Evolutionary conservation across 2,329 filamentous ascomycete species (phyloP).

Genomic region (Fusarium nematophilum): DNA sequence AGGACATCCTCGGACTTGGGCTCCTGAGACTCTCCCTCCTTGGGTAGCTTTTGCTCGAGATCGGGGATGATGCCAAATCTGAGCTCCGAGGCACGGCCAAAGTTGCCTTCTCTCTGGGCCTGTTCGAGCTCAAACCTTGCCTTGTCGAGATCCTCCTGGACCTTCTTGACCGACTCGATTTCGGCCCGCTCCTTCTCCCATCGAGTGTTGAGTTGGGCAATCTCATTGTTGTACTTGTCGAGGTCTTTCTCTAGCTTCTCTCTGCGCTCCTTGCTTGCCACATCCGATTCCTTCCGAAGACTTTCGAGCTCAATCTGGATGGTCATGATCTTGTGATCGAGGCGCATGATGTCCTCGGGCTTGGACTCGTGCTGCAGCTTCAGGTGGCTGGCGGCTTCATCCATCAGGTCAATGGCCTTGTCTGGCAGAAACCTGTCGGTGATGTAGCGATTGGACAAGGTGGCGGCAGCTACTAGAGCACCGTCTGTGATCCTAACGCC

Average conservation of each 20-base stretch:
- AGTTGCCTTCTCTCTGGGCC: conserved; percentile 88
- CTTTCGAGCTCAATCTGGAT: conserved; percentile 98
- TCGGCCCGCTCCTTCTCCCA: conserved; percentile 93
- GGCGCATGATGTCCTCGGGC: conserved; percentile 90
- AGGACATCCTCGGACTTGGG: conserved; percentile 64
- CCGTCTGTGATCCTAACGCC: conserved; percentile 95
- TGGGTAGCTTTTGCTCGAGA: conserved; percentile 82
- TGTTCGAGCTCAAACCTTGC: conserved; percentile 87
- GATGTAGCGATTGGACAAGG: conserved; percentile 94
- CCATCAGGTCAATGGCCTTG: conserved; percentile 96
- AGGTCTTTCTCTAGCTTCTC: conserved; percentile 86
- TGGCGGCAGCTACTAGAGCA: conserved; percentile 89
- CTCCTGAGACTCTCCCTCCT: conserved; percentile 69
- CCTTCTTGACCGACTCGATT: conserved; percentile 86
- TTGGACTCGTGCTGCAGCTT: conserved; percentile 96
- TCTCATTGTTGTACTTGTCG: conserved; percentile 81
- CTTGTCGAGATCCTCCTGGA: conserved; percentile 88
- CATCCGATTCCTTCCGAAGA: conserved; percentile 90
- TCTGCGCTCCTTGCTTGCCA: conserved; percentile 86
- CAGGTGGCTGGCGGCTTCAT: conserved; percentile 91
- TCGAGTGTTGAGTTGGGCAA: conserved; percentile 76
- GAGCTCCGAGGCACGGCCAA: conserved; percentile 89
- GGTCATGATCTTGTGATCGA: conserved; percentile 96
- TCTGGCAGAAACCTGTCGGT: conserved; percentile 96
- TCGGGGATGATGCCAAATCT: conserved; percentile 88